Percentiles rank a stretch among this genome's conserved stretches.
phyloP scores from a whole-genome alignment of 208 protist genomes.

The Leptomonas pyrrhocoris region DNA sequence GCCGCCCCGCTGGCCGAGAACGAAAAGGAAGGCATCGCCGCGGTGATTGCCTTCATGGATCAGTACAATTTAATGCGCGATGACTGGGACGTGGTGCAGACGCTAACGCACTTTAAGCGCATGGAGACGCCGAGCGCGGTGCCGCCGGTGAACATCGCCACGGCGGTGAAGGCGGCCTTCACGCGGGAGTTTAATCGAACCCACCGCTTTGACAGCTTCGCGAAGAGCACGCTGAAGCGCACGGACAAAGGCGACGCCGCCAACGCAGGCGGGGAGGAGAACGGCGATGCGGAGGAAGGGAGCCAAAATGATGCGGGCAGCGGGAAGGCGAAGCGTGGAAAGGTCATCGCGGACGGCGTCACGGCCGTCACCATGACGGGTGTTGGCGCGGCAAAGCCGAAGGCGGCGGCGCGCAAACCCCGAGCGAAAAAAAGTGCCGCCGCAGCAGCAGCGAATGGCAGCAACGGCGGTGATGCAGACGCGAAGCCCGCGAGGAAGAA shows the following conservation, averaged over 20 bases:
- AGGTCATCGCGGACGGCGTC: conserved; percentile 22
- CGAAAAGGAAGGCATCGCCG: conserved; percentile 72
- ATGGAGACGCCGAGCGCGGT: conserved; percentile 41
- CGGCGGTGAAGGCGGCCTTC: conserved; percentile 87
- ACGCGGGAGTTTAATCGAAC: conserved; percentile 91
- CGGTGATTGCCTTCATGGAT: conserved; percentile 88
- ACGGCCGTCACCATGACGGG: conserved; percentile 20
- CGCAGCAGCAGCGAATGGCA: background rate
- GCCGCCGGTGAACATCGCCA: conserved; percentile 47
- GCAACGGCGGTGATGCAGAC: background rate
- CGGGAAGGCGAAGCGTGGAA: conserved; percentile 16
- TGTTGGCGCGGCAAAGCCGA: conserved; percentile 10
- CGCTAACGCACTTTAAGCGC: conserved; percentile 72
- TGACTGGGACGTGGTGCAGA: conserved; percentile 91
- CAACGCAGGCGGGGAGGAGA: conserved; percentile 4
- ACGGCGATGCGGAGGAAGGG: conserved; percentile 14
- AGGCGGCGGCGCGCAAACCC: conserved; percentile 23
- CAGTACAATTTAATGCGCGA: conserved; percentile 85
- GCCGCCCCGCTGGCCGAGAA: conserved; percentile 55
- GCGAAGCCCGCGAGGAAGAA: conserved; percentile 36
- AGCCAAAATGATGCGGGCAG: conserved; percentile 3
- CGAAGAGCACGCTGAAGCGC: conserved; percentile 55
- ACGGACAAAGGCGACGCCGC: conserved; percentile 30
- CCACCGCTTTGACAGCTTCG: conserved; percentile 74
- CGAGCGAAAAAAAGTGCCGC: conserved; percentile 27